Conservation (phyloP, 371 early-diverging fungal genomes). For the Lichtheimia corymbifera region DNA sequence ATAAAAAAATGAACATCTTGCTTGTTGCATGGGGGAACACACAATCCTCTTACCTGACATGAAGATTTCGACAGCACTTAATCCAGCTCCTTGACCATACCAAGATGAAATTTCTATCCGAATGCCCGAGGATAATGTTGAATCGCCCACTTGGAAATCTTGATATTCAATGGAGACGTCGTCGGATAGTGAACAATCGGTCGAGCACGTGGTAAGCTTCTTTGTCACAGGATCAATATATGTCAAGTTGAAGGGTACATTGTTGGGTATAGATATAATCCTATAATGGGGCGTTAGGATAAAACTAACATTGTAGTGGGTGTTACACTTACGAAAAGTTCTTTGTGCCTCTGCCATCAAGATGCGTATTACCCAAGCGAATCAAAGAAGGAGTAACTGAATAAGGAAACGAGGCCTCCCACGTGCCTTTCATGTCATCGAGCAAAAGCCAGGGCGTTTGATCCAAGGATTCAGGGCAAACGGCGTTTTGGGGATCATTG, state of each 20-base stretch:
- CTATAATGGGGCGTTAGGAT: constrained; percentile 11
- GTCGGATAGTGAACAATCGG: constrained; percentile 59
- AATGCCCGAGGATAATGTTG: constrained; percentile 49
- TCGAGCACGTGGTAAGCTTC: constrained; percentile 48
- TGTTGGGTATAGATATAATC: constrained; percentile 47
- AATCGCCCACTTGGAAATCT: constrained; percentile 58
- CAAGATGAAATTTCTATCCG: constrained; percentile 67
- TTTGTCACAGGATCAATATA: constrained; percentile 63
- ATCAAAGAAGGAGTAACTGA: constrained; percentile 66
- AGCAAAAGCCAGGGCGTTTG: constrained; percentile 62
- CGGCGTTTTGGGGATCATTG: constrained; percentile 44
- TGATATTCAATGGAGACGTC: constrained; percentile 49
- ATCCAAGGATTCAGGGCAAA: constrained; percentile 48
- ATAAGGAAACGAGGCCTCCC: constrained; percentile 62
- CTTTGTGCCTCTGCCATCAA: constrained; percentile 65
- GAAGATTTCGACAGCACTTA: constrained; percentile 67
- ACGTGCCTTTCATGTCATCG: constrained; percentile 65
- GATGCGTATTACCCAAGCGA: constrained; percentile 65
- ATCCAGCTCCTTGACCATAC: constrained; percentile 77
- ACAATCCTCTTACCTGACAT: constrained; percentile 50
- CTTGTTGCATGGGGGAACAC: not conserved
- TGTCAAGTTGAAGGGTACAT: constrained; percentile 52
- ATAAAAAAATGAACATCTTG: not conserved
- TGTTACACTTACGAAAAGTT: constrained; percentile 51
- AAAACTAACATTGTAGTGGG: constrained; percentile 4